Base-by-base conservation (phyloP, 176 grass and related monocot species). In the Alloteropsis semialata region DNA sequence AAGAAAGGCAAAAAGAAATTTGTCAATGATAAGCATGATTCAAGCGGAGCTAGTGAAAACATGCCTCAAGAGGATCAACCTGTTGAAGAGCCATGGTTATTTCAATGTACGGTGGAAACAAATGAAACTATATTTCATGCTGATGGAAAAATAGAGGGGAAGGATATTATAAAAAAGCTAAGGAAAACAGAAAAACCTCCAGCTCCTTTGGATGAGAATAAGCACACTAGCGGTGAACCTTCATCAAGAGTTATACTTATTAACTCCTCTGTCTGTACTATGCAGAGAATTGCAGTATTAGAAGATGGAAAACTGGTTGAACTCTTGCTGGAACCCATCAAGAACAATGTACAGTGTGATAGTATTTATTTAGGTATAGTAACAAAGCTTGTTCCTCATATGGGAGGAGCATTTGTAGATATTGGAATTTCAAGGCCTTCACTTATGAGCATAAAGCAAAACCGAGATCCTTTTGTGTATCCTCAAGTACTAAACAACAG, bases 401-500 rank as follows among this genome's bases (percentile, higher is more conserved):
- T 95, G 88, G 81, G 88, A 73, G 92, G 96, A 36, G 92, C 96
- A 82, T 98, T 98, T 93, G 92, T 98, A 59, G 96, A 95, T 85
- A 98, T 98, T 89, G 96, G 96, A 62, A 87, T 91, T 72, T 84
- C 56, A 33, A 87, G 92, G 71, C 84, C 88, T 68, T 92, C 95
- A 58, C 86, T 95, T 70, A 91, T 98, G 96, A 92, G 84, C 27
- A 88, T 98, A 91, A 91, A 87, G 38, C 84, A 70, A 79, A 84
- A 93, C 61, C 92, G 87, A 81, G 85, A 98, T 83, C 96, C 96
- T 69, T 98, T 98, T 91, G 88, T 93, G 27, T 98, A 84, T 89
- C 84, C 86, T 74, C 82, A 90, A 86, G 79, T 89, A 75, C 62
- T 86, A 51, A 81, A 84, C 63, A 83, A 88, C 39, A 63, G 65